Base-by-base conservation (phyloP, 805 yeast genomes). In the Metschnikowia similis region DNA sequence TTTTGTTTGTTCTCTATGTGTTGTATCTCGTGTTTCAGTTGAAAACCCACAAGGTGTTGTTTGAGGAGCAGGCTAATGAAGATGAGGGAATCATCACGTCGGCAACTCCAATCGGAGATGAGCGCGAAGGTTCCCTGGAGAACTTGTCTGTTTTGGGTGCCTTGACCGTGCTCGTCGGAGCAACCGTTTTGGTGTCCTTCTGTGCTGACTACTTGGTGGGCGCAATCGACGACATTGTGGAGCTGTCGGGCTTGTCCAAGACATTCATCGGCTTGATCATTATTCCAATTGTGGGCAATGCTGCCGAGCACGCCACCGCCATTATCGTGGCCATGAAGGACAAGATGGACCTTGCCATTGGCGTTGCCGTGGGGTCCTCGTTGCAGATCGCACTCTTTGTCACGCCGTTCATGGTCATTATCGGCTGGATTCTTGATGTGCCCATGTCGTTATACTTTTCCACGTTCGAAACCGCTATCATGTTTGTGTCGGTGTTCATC, bases 261-360 rank as follows among this genome's bases (percentile, higher is more conserved):
- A 90, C 98, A 0, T 94, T 94, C 61, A 89, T 94, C 61, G 98
- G 98, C 66, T 76, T 94, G 57, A 85, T 94, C 58, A 82, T 94
- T 41, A 85, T 94, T 54, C 99, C 99, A 37, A 92, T 94, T 55
- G 98, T 94, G 28, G 99, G 98, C 49, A 94, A 94, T 62, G 99
- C 99, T 2, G 98, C 98, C 10, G 99, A 94, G 69, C 99, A 94
- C 68, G 98, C 89, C 47, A 94, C 99, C 16, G 96, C 98, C 3
- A 86, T 94, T 35, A 80, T 89, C 54, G 98, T 94, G 44, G 98
- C 99, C 21, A 82, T 84, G 79, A 90, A 90, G 71, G 89, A 94
- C 69, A 94, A 94, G 71, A 94, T 94, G 97, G 98, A 94, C 66
- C 79, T 94, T 52, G 97, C 99, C 11, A 80, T 94, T 58, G 96